Evolutionary conservation across 2,329 filamentous ascomycete species (phyloP).

Genomic region (Trichoderma koningiopsis): DNA sequence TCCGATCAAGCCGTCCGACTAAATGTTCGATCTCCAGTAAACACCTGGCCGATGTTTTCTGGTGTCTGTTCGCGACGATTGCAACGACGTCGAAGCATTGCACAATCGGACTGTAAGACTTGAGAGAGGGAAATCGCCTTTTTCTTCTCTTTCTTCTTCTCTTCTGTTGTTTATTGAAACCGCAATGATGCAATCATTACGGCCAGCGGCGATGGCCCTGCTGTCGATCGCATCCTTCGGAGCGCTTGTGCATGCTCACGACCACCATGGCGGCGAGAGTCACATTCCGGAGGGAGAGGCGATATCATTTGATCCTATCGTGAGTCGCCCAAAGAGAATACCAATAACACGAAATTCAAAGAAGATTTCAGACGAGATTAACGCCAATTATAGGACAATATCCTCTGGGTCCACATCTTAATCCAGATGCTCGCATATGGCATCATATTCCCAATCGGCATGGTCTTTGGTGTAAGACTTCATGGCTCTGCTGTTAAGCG

Average conservation of each 20-base stretch:
- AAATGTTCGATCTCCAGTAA: constrained; percentile 12
- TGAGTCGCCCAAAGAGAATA: constrained; percentile 44
- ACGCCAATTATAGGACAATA: constrained; percentile 63
- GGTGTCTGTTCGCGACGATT: constrained; percentile 11
- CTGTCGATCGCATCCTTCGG: constrained; percentile 33
- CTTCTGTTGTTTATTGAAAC: neutral
- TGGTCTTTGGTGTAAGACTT: constrained; percentile 82
- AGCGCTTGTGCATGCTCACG: constrained; percentile 45
- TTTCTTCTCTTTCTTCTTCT: constrained; percentile 5
- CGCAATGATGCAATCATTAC: constrained; percentile 25
- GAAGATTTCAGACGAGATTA: constrained; percentile 32
- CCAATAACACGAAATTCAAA: neutral
- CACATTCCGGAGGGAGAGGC: constrained; percentile 69
- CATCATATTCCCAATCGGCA: constrained; percentile 88
- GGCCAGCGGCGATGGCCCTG: constrained; percentile 26
- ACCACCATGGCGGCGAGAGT: constrained; percentile 49
- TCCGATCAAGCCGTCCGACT: constrained; percentile 23
- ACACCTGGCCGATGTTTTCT: constrained; percentile 14
- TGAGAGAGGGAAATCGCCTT: neutral
- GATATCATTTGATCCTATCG: constrained; percentile 73
- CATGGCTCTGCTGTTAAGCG: neutral
- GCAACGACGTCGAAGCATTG: neutral
- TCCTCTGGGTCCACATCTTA: constrained; percentile 92
- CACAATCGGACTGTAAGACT: neutral
- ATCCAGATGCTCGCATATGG: constrained; percentile 87